Evolutionary conservation across 805 yeast genomes (phyloP).

Genomic region (Candida odintsovae): DNA sequence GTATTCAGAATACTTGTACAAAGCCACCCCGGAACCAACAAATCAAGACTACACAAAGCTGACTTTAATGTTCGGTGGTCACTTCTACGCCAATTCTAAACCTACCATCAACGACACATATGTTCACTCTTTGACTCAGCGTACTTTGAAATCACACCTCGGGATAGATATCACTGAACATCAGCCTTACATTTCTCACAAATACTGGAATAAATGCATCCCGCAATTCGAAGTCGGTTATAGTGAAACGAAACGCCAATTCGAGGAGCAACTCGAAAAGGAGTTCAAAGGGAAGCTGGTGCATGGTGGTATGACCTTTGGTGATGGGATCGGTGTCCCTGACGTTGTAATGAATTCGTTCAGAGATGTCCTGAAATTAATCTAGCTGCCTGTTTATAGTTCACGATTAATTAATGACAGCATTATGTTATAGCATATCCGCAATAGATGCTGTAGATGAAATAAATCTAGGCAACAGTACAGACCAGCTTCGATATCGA

Average conservation of each 20-base stretch:
- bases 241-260: constrained; percentile 33
- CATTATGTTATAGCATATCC: too few relatives aligned
- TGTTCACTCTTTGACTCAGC: constrained; percentile 23
- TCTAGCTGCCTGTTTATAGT: constrained; percentile 3
- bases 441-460: too few relatives aligned
- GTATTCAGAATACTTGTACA: constrained; percentile 33
- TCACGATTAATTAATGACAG: neutral
- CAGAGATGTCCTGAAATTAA: constrained; percentile 38
- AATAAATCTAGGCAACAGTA: too few relatives aligned
- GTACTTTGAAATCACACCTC: constrained; percentile 35
- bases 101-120: constrained; percentile 21
- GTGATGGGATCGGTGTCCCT: constrained; percentile 83
- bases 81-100: constrained; percentile 32
- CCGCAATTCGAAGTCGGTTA: constrained; percentile 81
- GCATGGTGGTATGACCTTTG: constrained; percentile 76
- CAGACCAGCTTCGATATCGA: too few relatives aligned
- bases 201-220: constrained; percentile 53
- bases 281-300: constrained; percentile 39
- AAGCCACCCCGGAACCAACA: constrained; percentile 5
- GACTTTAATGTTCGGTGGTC: constrained; percentile 92
- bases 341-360: constrained; percentile 70
- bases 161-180: constrained; percentile 18
- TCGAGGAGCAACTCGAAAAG: constrained; percentile 27
- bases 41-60: constrained; percentile 50
- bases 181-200: constrained; percentile 18